phyloP scores from a whole-genome alignment of 192 early-diverging fungal species.

The Entomortierella chlamydospora region DNA sequence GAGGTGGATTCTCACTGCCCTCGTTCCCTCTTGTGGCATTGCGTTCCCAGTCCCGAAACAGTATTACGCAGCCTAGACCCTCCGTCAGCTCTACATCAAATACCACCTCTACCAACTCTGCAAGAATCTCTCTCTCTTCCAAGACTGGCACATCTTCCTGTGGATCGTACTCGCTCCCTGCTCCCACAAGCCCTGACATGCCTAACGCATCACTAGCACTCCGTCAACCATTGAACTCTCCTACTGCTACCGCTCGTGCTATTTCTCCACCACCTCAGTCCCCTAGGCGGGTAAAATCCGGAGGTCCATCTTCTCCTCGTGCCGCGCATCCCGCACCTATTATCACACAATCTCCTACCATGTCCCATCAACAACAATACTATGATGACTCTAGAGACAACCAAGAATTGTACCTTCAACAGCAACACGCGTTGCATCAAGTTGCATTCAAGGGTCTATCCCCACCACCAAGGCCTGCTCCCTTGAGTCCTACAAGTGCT shows the following conservation, averaged over 20 bases:
- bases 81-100: slow-evolving; percentile 20
- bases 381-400: background rate
- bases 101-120: slow-evolving; percentile 25
- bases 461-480: slow-evolving; percentile 31
- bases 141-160: slow-evolving; percentile 22
- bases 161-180: slow-evolving; percentile 2
- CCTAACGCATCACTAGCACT: background rate
- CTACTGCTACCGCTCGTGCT: too few species aligned
- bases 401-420: slow-evolving; percentile 23
- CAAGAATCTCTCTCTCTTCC: slow-evolving; percentile 13
- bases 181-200: slow-evolving; percentile 23
- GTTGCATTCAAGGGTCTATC: slow-evolving; percentile 48
- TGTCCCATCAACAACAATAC: slow-evolving; percentile 10
- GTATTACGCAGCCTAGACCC: background rate
- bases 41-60: slow-evolving; percentile 24
- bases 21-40: slow-evolving; percentile 32
- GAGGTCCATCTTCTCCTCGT: background rate
- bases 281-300: background rate
- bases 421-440: slow-evolving; percentile 39
- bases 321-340: background rate
- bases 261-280: slow-evolving; percentile 10
- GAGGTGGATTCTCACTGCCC: slow-evolving; percentile 19
- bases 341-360: background rate
- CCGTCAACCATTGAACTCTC: slow-evolving; percentile 19
- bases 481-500: slow-evolving; percentile 2